phyloP scores from a whole-genome alignment of 1,284 basidiomycete genomes.

The Trichosporon sp. region DNA sequence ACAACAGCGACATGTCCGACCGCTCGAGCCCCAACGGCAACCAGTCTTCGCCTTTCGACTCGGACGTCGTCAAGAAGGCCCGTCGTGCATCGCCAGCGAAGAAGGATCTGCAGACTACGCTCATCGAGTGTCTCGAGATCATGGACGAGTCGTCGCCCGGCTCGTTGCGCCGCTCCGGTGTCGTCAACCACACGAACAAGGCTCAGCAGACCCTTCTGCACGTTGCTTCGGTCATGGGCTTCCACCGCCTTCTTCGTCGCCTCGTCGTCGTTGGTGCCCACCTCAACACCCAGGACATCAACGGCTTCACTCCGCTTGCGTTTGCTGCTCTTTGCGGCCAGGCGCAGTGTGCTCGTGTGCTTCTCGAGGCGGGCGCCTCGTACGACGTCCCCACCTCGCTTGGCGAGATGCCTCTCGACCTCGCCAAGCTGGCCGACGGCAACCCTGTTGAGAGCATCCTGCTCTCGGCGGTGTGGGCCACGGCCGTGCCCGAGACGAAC shows the following conservation, averaged over 20 bases:
- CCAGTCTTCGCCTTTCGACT: slow-evolving; percentile 17
- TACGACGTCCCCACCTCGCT: slow-evolving; percentile 65
- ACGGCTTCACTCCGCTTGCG: slow-evolving; percentile 85
- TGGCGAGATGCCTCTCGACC: slow-evolving; percentile 74
- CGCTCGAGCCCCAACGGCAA: slow-evolving; percentile 24
- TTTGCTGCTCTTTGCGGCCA: slow-evolving; percentile 71
- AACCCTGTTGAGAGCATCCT: slow-evolving; percentile 50
- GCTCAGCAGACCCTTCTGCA: slow-evolving; percentile 78
- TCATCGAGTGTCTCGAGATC: slow-evolving; percentile 64
- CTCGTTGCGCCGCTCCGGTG: slow-evolving; percentile 51
- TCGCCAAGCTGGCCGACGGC: slow-evolving; percentile 58
- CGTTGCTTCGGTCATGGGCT: slow-evolving; percentile 74
- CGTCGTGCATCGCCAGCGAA: slow-evolving; percentile 24
- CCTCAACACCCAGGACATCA: slow-evolving; percentile 76
- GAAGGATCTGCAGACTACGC: slow-evolving; percentile 61
- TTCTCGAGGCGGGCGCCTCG: slow-evolving; percentile 75
- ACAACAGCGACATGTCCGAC: slow-evolving; percentile 30
- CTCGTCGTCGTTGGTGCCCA: slow-evolving; percentile 69
- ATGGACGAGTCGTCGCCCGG: slow-evolving; percentile 37
- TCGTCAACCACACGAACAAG: slow-evolving; percentile 59
- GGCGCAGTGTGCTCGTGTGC: slow-evolving; percentile 59
- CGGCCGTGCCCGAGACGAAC: slow-evolving; percentile 8
- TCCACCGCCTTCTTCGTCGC: slow-evolving; percentile 64
- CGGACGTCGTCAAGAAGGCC: slow-evolving; percentile 30
- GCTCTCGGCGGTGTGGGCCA: slow-evolving; percentile 43